These are phyloP conservation scores for Erysimum cheiri DNA, from an alignment of 441 rosid genomes.

Conservation along the genomic window DNA sequence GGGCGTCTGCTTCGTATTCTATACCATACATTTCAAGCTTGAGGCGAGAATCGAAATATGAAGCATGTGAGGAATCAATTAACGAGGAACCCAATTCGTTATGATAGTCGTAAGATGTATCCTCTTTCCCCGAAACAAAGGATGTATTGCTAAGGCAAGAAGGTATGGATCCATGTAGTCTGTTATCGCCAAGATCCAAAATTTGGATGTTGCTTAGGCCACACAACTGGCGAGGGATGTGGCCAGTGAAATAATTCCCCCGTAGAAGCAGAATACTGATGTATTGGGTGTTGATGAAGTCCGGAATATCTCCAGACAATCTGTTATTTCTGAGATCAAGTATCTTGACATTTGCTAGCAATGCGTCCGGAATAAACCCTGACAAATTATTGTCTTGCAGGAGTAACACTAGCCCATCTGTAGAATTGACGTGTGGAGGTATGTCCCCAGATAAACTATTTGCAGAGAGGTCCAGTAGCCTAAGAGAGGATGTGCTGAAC, in stretches of 20 bases:
- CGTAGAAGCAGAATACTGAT: constrained; percentile 11
- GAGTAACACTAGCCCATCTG: background rate
- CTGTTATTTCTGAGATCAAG: constrained; percentile 34
- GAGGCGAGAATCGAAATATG: background rate
- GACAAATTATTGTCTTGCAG: constrained; percentile 24
- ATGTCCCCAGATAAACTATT: constrained; percentile 19
- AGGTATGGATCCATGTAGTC: constrained; percentile 24
- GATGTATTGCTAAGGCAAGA: constrained; percentile 19
- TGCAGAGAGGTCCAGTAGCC: constrained; percentile 25
- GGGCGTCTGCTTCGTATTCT: background rate
- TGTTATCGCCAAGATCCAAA: constrained; percentile 1
- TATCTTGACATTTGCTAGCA: background rate
- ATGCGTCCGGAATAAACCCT: background rate
- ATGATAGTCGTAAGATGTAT: too few relatives aligned
- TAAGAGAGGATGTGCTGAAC: background rate
- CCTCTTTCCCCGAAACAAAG: background rate
- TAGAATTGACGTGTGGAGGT: background rate
- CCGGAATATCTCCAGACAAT: constrained; percentile 14
- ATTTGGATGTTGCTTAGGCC: background rate
- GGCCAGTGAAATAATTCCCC: background rate
- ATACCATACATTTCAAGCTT: background rate
- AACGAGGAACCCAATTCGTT: too few relatives aligned
- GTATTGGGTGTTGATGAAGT: background rate
- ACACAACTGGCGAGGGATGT: background rate
- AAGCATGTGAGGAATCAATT: background rate